These are phyloP conservation scores for Geosmithia flava DNA, from an alignment of 2,329 filamentous ascomycete species.

Conservation along the genomic window DNA sequence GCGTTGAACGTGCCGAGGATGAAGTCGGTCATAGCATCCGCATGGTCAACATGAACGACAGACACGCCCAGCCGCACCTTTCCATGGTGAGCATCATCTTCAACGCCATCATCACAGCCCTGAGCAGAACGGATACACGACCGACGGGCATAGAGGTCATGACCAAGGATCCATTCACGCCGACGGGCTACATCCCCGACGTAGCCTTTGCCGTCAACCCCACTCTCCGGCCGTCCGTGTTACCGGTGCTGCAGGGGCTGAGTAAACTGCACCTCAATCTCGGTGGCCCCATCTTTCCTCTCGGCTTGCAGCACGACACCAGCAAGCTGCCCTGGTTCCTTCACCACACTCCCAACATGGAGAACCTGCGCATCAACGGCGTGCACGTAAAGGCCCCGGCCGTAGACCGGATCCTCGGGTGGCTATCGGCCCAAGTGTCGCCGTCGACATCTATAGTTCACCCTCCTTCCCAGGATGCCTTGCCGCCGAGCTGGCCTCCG, in stretches of 20 bases:
- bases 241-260: conserved; percentile 29
- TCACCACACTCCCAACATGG: conserved; percentile 24
- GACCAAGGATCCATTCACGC: conserved; percentile 11
- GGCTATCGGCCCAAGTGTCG: conserved; percentile 15
- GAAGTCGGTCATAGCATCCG: too few relatives aligned
- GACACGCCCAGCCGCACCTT: not conserved
- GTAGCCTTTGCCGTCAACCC: conserved; percentile 32
- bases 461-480: not conserved
- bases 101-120: conserved; percentile 23
- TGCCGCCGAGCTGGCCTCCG: not conserved
- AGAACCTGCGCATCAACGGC: conserved; percentile 39
- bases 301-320: not conserved
- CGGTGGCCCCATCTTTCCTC: too few relatives aligned
- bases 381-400: conserved; percentile 1
- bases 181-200: conserved; percentile 17
- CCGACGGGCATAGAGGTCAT: conserved; percentile 35
- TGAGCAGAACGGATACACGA: conserved; percentile 23
- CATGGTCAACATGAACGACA: not conserved
- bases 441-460: not conserved
- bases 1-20: conserved; percentile 13
- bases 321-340: conserved; percentile 23
- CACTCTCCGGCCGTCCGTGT: conserved; percentile 20
- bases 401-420: conserved; percentile 21
- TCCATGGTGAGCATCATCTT: conserved; percentile 13
- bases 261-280: conserved; percentile 23